Evolutionary conservation across 2,329 filamentous ascomycete species (phyloP), one percentile per base, ranked within the genome.

Genomic region (Aspergillus sp.): DNA sequence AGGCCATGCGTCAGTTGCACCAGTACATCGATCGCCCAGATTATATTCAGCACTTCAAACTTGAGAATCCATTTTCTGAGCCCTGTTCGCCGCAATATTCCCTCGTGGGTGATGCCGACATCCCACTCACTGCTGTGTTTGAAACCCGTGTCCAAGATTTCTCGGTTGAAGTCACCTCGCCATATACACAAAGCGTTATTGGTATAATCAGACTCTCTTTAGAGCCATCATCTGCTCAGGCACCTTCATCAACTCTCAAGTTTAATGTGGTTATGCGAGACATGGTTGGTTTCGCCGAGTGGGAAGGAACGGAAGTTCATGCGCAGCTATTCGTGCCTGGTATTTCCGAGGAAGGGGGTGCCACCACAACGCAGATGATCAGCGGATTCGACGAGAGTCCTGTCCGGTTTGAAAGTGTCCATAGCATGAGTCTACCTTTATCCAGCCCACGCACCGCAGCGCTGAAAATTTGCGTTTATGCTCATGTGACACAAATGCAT

Each of bases 231-330:
- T 91, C 89, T 38, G 90, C 91, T 2, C 85, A 94, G 58, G 91
- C 90, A 4, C 93, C 93, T 10, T 87, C 88, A 9, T 93, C 88
- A 46, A 96, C 88, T 2, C 73, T 97, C 45, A 98, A 97, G 64
- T 98, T 98, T 71, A 98, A 97, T 58, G 90, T 97, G 5, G 90
- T 97, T 29, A 95, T 98, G 88, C 90, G 95, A 60, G 90, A 97
- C 61, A 81, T 98, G 70, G 72, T 93, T 31, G 93, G 93, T 1
- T 98, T 98, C 56, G 86, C 93, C 0, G 93, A 98, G 68, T 82
- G 91, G 49, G 93, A 98, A 71, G 93, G 93, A 10, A 95, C 88
- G 0, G 86, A 95, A 53, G 90, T 98, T 27, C 93, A 98, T 66
- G 93, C 90, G 1, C 90, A 97, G 67, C 80, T 98, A n/a, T 97